These are phyloP conservation scores for Dalechampia spathulata DNA, from an alignment of 441 rosid genomes.

Conservation along the genomic window DNA sequence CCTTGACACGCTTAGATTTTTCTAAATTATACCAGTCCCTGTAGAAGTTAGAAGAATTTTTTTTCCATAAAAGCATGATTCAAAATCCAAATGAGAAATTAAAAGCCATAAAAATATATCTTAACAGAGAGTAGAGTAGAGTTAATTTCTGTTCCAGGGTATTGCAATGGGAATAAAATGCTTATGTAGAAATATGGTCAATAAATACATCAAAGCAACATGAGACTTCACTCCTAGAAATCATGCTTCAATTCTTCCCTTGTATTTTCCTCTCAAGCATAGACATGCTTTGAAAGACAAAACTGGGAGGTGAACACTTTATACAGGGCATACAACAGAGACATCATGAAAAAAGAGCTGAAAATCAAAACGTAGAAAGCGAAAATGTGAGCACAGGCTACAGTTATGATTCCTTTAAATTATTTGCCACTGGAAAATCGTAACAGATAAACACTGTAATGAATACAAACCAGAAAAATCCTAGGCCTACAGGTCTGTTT, in stretches of 20 bases:
- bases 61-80: neutral
- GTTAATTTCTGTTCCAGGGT: neutral
- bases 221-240: neutral
- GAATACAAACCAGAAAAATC: too few relatives aligned
- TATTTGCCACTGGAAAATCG: too few relatives aligned
- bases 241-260: neutral
- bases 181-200: neutral
- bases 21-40: slow-evolving; percentile 99
- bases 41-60: slow-evolving; percentile 7
- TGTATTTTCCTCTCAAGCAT: neutral
- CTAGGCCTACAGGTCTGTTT: too few relatives aligned
- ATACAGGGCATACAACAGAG: too few relatives aligned
- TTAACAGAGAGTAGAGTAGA: neutral
- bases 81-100: slow-evolving; percentile 6
- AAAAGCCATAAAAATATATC: neutral
- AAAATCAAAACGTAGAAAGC: too few relatives aligned
- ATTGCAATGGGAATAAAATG: neutral
- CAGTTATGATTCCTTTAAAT: too few relatives aligned
- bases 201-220: neutral
- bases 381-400: too few relatives aligned
- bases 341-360: too few relatives aligned
- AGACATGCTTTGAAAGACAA: too few relatives aligned
- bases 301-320: too few relatives aligned
- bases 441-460: too few relatives aligned
- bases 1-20: slow-evolving; percentile 96